Conservation (phyloP, 306 rosid species). For the Gynostemma pentaphyllum region DNA sequence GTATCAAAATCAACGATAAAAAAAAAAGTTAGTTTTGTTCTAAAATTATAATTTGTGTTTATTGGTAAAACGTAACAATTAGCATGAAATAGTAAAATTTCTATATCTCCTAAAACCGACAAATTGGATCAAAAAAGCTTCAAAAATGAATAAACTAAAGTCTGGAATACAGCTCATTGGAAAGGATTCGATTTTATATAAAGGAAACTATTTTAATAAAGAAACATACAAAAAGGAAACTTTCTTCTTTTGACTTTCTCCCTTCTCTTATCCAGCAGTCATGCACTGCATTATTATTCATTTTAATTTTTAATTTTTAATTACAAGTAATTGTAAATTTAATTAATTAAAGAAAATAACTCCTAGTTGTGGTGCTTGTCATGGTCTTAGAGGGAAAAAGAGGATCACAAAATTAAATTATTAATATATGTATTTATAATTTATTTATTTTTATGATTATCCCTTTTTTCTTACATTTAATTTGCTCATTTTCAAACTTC, state of each 20-base stretch:
- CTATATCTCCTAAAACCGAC: background rate
- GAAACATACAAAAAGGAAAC: too few relatives aligned
- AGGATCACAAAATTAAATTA: too few relatives aligned
- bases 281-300: background rate
- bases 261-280: background rate
- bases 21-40: background rate
- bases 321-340: background rate
- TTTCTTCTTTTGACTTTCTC: constrained; percentile 4
- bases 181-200: too few relatives aligned
- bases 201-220: too few relatives aligned
- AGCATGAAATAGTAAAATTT: background rate
- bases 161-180: too few relatives aligned
- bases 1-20: background rate
- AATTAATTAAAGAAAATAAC: background rate
- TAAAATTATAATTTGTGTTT: background rate
- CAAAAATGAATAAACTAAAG: background rate
- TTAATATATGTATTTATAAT: too few relatives aligned
- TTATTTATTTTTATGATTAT: too few relatives aligned
- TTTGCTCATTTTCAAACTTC: too few relatives aligned
- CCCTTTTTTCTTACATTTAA: too few relatives aligned
- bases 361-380: background rate
- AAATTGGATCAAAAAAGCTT: background rate
- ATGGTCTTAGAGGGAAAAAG: background rate
- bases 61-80: background rate
- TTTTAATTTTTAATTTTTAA: background rate